These are phyloP conservation scores for Aspergillus quadrilineatus DNA, from an alignment of 2,329 filamentous ascomycete genomes.

Conservation along the genomic window DNA sequence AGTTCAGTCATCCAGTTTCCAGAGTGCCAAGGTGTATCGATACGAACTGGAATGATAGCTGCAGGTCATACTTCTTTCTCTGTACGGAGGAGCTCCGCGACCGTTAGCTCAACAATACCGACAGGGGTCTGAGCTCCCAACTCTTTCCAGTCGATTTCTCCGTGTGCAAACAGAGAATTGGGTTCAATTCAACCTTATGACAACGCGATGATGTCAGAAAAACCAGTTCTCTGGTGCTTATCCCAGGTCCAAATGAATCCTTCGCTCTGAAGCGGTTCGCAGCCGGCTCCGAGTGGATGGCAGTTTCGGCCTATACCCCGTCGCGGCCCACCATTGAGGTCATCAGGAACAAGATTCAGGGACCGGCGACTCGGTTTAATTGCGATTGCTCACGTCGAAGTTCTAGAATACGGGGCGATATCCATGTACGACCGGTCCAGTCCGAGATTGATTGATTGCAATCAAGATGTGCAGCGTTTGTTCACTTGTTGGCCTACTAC, in stretches of 20 bases:
- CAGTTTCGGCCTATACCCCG: neutral
- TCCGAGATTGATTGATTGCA: neutral
- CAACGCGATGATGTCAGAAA: constrained; percentile 6
- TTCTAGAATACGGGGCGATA: constrained; percentile 7
- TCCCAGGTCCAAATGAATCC: constrained; percentile 4
- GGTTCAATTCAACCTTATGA: neutral
- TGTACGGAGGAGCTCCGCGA: neutral
- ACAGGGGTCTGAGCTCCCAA: neutral
- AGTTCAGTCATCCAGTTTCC: neutral
- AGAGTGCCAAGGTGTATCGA: neutral
- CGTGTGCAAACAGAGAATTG: neutral
- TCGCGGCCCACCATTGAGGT: constrained; percentile 8
- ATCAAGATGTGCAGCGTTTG: neutral
- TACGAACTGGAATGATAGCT: neutral
- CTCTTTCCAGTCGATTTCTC: neutral
- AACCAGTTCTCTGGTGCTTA: neutral
- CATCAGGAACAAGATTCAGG: constrained; percentile 6
- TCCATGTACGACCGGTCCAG: neutral
- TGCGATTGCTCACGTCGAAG: constrained; percentile 2
- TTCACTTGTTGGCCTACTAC: neutral
- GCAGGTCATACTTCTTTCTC: neutral
- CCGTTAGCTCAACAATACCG: neutral
- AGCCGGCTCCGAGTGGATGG: constrained; percentile 3
- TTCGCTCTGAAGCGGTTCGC: constrained; percentile 2
- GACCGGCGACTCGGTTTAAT: constrained; percentile 8